Base-by-base conservation (phyloP, 1,139 yeast species). In the Sugiyamaella novakii region DNA sequence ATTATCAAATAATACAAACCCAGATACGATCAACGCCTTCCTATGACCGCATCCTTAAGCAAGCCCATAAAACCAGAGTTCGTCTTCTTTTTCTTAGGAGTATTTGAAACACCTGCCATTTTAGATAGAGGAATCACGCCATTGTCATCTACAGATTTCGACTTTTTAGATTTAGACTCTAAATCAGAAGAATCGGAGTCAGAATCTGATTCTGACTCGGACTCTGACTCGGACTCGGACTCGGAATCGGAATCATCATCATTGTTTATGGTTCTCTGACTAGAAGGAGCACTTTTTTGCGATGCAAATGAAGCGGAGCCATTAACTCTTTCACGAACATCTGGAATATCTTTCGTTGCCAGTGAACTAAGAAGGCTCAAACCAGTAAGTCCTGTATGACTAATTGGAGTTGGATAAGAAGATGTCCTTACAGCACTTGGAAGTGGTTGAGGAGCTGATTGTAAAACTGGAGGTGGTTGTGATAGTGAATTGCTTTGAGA, bases 171-270 rank as follows among this genome's bases (percentile, higher is more conserved):
- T 11, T 40, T 43, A 3, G 52, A 49, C 14, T 43, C 51, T 2
- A 50, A 50, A 17, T 33, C 37, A 11, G 47, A 44, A 31, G 46
- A 41, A 31, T 50, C 50, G 11, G 54, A 50, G 17, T 44, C 53
- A 7, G 50, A 42, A 27, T 36, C 47, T 5, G 54, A 49, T 30
- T 41, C 54, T 0, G 54, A 49, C 8, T 41, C 51, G 4, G 55
- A 52, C 7, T 49, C 52, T 10, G 53, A 49, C 14, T 43, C 79
- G 55, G 84, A 85, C 1, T 73, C 76, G 18, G 71, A 71, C 6
- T 76, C 79, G 19, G 78, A 80, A 29, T 71, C 74, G 25, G 75
- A 77, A 41, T 79, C 79, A 37, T 73, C 83, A 3, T 76, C 81
- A 37, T 35, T 34, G 73, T n/a, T n/a, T n/a, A n/a, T n/a, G n/a